Base-by-base conservation (phyloP, 139 green algal genomes). In the Auxenochlorella protothecoides region DNA sequence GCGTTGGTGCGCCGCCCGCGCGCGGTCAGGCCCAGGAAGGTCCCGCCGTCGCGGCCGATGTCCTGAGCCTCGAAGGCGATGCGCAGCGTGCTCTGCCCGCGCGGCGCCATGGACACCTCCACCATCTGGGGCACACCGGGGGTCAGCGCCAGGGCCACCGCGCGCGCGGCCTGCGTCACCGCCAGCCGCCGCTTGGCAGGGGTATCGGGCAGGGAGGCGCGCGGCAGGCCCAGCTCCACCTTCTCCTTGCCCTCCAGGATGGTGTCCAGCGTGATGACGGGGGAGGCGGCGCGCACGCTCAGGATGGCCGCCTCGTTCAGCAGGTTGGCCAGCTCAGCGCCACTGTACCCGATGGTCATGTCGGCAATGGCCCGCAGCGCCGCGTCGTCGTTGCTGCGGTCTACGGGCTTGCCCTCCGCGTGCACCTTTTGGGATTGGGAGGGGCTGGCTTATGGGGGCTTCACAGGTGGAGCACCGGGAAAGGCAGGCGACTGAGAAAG, bases 241-340 rank as follows among this genome's bases (percentile, higher is more conserved):
- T 89, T 88, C 68, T 86, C 76, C 74, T 87, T 86, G 54, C 78
- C 79, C 66, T 84, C 82, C 56, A 68, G 66, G 5, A 86, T 66
- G 12, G 82, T 66, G 4, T 53, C 13, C 68, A 85, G 74, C 68
- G 80, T 60, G 59, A 90, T 89, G 16, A 51, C 55, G 5, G 70
- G 27, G 44, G 60, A 16, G 27, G 64, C 44, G n/a, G 10, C 5
- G 14, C 78, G 56, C 51, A 88, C 87, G 69, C 76, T 74, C 16
- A 92, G 74, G 74, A 92, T 92, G 69, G 88, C 83, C 51, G 78
- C 80, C 72, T 93, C 86, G 69, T 93, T 93, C 55, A 93, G 76
- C 53, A 91, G 75, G 78, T 92, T 92, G 65, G 86, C 86, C 57
- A 93, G 78, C 74, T 89, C 86, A 51, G 88, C 88, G 53, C 88